phyloP scores from a whole-genome alignment of 768 basidiomycete genomes.

The Kwoniella heveanensis region DNA sequence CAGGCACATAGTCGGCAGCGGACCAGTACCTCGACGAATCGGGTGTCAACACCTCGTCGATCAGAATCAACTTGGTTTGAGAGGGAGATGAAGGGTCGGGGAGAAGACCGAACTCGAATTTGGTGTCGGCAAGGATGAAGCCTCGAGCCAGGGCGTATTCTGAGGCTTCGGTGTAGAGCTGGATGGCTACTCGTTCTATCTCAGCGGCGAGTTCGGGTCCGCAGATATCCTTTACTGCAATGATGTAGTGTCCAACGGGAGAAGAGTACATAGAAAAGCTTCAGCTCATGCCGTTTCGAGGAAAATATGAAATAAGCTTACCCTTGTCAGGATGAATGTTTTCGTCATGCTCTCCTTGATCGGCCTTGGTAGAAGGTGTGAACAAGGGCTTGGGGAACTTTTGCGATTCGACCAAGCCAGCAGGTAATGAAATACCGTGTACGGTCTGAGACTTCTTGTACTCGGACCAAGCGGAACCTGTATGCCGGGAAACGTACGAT shows the following conservation, averaged over 20 bases:
- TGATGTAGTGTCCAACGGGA: too few species aligned
- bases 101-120: constrained; percentile 94
- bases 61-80: constrained; percentile 66
- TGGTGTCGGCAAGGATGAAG: constrained; percentile 94
- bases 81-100: constrained; percentile 44
- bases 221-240: constrained; percentile 56
- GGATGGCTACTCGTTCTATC: constrained; percentile 52
- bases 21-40: constrained; percentile 99
- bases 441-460: constrained; percentile 85
- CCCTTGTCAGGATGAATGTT: constrained; percentile 86
- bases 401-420: constrained; percentile 79
- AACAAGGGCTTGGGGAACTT: constrained; percentile 81
- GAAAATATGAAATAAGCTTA: constrained; percentile 42
- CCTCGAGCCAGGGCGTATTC: constrained; percentile 72
- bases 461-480: constrained; percentile 94
- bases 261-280: not conserved
- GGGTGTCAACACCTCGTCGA: constrained; percentile 96
- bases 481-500: too few species aligned
- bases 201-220: constrained; percentile 54
- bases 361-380: constrained; percentile 96
- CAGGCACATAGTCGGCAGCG: constrained; percentile 68
- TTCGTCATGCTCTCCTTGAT: constrained; percentile 90
- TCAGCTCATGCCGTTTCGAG: not conserved
- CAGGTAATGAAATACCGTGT: constrained; percentile 76
- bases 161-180: constrained; percentile 65